Percentiles rank a stretch among this genome's conserved stretches.
phyloP scores from a whole-genome alignment of 371 early-diverging fungal genomes.

The Mortierella sp. region DNA sequence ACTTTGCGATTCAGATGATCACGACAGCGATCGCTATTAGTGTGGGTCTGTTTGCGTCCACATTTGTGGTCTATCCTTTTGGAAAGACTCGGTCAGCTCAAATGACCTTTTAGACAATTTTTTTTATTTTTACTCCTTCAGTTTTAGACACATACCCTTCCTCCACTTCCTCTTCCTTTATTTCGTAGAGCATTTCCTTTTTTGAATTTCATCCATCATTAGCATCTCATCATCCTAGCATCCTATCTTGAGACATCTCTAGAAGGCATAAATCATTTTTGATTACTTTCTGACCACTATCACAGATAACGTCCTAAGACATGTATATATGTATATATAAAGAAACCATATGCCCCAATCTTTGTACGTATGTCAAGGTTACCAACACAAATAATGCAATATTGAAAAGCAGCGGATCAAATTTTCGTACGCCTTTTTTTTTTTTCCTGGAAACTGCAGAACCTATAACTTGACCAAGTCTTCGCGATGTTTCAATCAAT shows the following conservation, averaged over 20 bases:
- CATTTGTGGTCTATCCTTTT: slow-evolving; percentile 70
- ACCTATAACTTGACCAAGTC: too few species aligned
- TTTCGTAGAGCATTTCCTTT: not conserved
- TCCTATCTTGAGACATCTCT: not conserved
- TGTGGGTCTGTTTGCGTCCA: slow-evolving; percentile 70
- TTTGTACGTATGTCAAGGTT: too few species aligned
- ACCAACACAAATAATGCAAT: too few species aligned
- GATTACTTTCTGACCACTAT: too few species aligned
- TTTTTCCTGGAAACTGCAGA: too few species aligned
- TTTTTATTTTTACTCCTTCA: not conserved
- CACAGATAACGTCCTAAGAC: too few species aligned
- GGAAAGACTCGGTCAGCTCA: slow-evolving; percentile 66
- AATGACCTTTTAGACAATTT: slow-evolving; percentile 65
- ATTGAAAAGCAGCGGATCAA: too few species aligned
- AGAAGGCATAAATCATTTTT: not conserved
- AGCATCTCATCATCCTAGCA: not conserved
- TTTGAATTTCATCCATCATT: not conserved
- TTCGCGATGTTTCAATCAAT: too few species aligned
- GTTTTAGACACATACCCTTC: not conserved
- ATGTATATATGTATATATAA: too few species aligned
- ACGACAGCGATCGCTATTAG: slow-evolving; percentile 66
- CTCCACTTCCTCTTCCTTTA: not conserved
- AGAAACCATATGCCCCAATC: too few species aligned
- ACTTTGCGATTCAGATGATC: slow-evolving; percentile 67
- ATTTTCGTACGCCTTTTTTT: too few species aligned